A percentile compares a stretch with the other conserved stretches of the same genome.
Conservation (phyloP, 495 filamentous ascomycete species). For the Pyrenopolyporus hunteri region DNA sequence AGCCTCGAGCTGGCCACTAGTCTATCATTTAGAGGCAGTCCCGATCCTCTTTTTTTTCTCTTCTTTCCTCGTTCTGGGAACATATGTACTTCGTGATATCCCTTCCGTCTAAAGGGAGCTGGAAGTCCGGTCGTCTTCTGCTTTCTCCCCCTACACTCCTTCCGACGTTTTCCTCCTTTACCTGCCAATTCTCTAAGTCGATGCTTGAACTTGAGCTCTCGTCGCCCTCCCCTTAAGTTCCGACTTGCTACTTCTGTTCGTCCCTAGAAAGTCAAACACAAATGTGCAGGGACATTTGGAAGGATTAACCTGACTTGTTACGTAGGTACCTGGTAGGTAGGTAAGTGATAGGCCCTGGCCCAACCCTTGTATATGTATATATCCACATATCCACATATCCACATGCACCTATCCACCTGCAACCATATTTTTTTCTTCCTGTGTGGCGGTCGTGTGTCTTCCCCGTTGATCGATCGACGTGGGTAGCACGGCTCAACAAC, state of each 20-base stretch:
- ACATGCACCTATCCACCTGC: background rate
- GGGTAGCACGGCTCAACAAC: constrained; percentile 29
- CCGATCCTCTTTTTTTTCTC: constrained; percentile 26
- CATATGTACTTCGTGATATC: constrained; percentile 28
- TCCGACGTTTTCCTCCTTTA: constrained; percentile 5
- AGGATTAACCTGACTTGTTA: constrained; percentile 17
- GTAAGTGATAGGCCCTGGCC: no score
- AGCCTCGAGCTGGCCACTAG: constrained; percentile 27
- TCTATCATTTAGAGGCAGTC: constrained; percentile 15
- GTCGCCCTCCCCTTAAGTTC: background rate
- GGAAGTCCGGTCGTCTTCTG: constrained; percentile 20
- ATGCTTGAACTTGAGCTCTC: constrained; percentile 5
- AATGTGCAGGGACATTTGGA: constrained; percentile 3
- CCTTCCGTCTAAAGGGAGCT: constrained; percentile 15
- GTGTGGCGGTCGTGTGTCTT: constrained; percentile 16
- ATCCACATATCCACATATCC: constrained; percentile 2
- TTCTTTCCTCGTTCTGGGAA: background rate
- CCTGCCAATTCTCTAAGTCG: constrained; percentile 1
- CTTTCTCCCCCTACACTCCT: background rate
- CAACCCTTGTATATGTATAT: constrained; percentile 31
- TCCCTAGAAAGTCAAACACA: constrained; percentile 1
- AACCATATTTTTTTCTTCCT: background rate
- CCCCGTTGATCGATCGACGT: constrained; percentile 22
- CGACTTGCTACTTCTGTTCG: background rate
- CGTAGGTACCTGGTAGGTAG: constrained; percentile 12